Evolutionary conservation across 352 stramenopile genomes (phyloP), one percentile per base, ranked within the genome.

Genomic region (Phytopythium boreale): DNA sequence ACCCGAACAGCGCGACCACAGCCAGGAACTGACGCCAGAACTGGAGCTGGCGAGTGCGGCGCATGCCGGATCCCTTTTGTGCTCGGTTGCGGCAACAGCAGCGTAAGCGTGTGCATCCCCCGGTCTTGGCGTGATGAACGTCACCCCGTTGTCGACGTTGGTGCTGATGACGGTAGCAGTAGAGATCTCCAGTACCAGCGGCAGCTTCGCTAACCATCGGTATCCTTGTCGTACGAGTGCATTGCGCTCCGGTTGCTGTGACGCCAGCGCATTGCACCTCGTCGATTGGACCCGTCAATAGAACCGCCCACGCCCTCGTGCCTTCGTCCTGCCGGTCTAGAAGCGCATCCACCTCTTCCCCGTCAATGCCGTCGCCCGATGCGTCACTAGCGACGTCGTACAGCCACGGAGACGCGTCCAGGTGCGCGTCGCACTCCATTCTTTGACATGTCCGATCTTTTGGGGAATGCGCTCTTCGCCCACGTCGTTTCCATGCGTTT

Each of bases 191-290:
- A 19, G 15, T 4, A 2, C 3, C 5, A 15, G 8, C 44, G 6
- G 29, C 39, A 46, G 22, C 12, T 15, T 17, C 11, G 19, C 20
- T 17, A 8, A 10, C 3, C 59, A n/a, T 12, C 10, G 52, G 19
- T 14, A 62, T 24, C 64, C 53, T n/a, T 4, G 59, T 49, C 34
- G 63, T 69, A 6, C 63, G 49, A 31, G 63, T 67, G 59, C 64
- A 70, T 20, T 15, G 31, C 19, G 26, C 22, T 6, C 64, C 59
- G 6, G 47, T 53, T 14, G 59, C 29, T 20, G 41, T 34, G 51
- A 62, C 43, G 7, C 64, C 64, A 43, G 49, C 26, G 24, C 64
- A 70, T 9, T 52, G 64, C 58, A 70, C 59, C 17, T 27, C 37
- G n/a, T 22, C 26, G 29, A 11, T 34, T 22, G 22, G 11, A 8